phyloP scores from a whole-genome alignment of 371 early-diverging fungal species.

The Phascolomyces articulosus region DNA sequence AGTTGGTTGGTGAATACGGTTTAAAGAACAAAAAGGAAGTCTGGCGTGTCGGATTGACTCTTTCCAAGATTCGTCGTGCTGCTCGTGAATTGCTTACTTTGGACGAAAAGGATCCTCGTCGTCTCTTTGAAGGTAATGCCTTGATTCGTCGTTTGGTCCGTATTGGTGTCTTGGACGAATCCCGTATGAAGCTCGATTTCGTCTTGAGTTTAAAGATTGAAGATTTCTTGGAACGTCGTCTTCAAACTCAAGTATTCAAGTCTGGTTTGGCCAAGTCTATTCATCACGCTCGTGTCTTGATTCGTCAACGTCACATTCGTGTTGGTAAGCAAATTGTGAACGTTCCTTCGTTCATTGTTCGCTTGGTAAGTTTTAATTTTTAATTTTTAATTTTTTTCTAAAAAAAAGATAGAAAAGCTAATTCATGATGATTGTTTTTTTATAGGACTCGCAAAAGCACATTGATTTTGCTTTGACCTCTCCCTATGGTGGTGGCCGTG shows the following conservation, averaged over 20 bases:
- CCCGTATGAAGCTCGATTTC: conserved; percentile 98
- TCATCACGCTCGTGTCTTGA: conserved; percentile 99
- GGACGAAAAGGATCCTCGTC: conserved; percentile 97
- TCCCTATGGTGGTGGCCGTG: conserved; percentile 98
- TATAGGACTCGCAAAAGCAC: conserved; percentile 93
- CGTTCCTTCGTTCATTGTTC: conserved; percentile 96
- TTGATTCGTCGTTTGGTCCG: conserved; percentile 98
- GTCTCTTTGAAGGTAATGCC: conserved; percentile 99
- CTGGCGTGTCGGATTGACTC: conserved; percentile 96
- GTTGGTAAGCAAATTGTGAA: conserved; percentile 99
- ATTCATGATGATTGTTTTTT: conserved; percentile 12
- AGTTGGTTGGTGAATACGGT: conserved; percentile 99
- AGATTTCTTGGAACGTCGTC: conserved; percentile 99
- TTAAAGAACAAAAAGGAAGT: conserved; percentile 99
- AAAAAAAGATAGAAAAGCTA: neutral
- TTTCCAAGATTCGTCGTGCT: conserved; percentile 99
- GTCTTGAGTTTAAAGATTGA: conserved; percentile 98
- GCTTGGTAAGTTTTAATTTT: conserved; percentile 55
- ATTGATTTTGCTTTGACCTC: conserved; percentile 98
- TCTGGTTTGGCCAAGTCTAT: conserved; percentile 98
- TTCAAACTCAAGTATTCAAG: conserved; percentile 99
- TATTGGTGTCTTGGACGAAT: conserved; percentile 97
- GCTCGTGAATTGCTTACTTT: conserved; percentile 99
- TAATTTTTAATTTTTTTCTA: neutral
- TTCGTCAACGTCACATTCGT: conserved; percentile 98